These are phyloP conservation scores for Aspergillus persii DNA, from an alignment of 2,329 filamentous ascomycete genomes.

Conservation along the genomic window DNA sequence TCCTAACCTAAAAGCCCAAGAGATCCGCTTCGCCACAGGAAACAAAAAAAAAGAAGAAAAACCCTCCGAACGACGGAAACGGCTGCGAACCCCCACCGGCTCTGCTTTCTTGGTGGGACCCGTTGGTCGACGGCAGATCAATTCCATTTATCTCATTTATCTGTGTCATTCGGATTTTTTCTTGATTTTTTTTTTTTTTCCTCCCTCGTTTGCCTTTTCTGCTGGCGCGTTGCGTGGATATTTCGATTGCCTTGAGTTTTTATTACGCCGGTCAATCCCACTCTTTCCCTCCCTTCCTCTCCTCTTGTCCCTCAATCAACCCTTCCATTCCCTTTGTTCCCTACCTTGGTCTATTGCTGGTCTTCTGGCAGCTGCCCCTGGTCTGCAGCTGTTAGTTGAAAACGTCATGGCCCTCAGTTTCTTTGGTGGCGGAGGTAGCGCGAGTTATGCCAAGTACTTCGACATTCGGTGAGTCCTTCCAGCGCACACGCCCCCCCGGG, in stretches of 20 bases:
- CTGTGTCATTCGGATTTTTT: conserved; percentile 21
- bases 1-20: not conserved
- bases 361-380: conserved; percentile 16
- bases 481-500: conserved; percentile 9
- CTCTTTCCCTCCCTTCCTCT: not conserved
- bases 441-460: conserved; percentile 49
- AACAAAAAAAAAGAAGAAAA: conserved; percentile 3
- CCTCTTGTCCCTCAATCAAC: not conserved
- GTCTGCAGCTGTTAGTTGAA: conserved; percentile 19
- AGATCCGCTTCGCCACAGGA: conserved; percentile 8
- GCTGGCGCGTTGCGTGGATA: conserved; percentile 4
- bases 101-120: conserved; percentile 23
- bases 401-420: conserved; percentile 46
- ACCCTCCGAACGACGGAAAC: conserved; percentile 26
- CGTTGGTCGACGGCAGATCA: conserved; percentile 43
- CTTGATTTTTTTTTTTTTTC: conserved; percentile 3
- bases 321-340: conserved; percentile 1
- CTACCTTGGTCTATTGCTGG: not conserved
- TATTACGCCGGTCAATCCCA: not conserved
- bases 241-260: conserved; percentile 4
- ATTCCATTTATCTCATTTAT: conserved; percentile 15
- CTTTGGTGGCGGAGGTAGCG: conserved; percentile 41
- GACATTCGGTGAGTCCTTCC: conserved; percentile 44
- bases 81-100: conserved; percentile 21
- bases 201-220: conserved; percentile 5